Conservation (phyloP, 257 asterid genomes). For the Jaltomata sinuosa region DNA sequence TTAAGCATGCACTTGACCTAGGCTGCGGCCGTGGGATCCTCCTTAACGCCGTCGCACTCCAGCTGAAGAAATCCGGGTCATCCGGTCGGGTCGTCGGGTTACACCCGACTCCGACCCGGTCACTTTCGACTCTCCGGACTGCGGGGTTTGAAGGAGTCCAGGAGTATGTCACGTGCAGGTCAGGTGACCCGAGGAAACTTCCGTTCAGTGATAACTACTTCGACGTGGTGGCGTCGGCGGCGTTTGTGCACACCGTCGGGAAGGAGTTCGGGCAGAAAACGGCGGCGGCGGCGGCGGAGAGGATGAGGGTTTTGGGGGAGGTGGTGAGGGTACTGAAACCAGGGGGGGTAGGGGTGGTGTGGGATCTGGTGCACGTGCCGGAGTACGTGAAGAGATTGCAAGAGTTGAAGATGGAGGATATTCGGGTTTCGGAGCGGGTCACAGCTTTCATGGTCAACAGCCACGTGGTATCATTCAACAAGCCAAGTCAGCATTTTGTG, state of each 20-base stretch:
- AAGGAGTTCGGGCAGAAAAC: conserved; percentile 72
- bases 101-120: conserved; percentile 33
- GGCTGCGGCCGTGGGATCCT: conserved; percentile 95
- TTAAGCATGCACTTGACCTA: conserved; percentile 77
- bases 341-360: conserved; percentile 80
- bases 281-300: conserved; percentile 83
- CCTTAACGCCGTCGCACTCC: conserved; percentile 83
- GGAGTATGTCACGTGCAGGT: conserved; percentile 91
- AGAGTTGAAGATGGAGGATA: conserved; percentile 81
- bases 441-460: conserved; percentile 90
- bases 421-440: conserved; percentile 78
- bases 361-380: conserved; percentile 87
- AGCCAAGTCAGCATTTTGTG: conserved; percentile 75
- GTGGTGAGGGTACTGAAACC: conserved; percentile 75
- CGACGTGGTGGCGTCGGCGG: conserved; percentile 96
- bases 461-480: conserved; percentile 69
- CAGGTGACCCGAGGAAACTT: conserved; percentile 76
- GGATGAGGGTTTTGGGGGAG: conserved; percentile 82
- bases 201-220: conserved; percentile 77
- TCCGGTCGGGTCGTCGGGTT: conserved; percentile 95
- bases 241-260: conserved; percentile 83
- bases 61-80: conserved; percentile 84
- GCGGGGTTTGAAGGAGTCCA: conserved; percentile 90
- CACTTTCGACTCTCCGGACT: conserved; percentile 54
- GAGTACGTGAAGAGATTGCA: conserved; percentile 75